Percentiles rank a stretch among this genome's conserved stretches.
Conservation (phyloP, 2,329 filamentous ascomycete species). For the Mariannaea sp. region DNA sequence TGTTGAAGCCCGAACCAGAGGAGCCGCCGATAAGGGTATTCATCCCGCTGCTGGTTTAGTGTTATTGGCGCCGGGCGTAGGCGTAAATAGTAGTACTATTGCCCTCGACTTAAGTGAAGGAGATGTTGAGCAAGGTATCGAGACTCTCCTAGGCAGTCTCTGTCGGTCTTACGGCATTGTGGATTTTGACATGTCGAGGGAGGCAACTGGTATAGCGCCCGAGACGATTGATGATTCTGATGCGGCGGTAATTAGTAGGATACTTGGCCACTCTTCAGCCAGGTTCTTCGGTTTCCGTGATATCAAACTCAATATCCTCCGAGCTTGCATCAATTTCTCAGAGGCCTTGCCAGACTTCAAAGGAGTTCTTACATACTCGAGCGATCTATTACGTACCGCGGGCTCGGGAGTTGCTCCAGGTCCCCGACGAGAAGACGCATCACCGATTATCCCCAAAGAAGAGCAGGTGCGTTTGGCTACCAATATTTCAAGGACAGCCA, state of each 20-base stretch:
- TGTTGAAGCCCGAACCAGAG: constrained; percentile 87
- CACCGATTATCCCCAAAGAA: constrained; percentile 73
- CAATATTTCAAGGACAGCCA: constrained; percentile 84
- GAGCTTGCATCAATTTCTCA: constrained; percentile 90
- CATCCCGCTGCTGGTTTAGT: constrained; percentile 90
- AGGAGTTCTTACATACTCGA: constrained; percentile 86
- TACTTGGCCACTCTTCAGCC: constrained; percentile 61
- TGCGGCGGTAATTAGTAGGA: constrained; percentile 58
- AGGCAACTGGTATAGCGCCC: constrained; percentile 32
- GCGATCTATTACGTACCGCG: constrained; percentile 79
- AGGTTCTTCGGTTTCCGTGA: constrained; percentile 77
- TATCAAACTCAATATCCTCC: constrained; percentile 84
- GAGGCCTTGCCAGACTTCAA: constrained; percentile 92
- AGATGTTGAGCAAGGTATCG: constrained; percentile 69
- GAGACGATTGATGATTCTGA: constrained; percentile 52
- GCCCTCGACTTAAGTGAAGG: constrained; percentile 66
- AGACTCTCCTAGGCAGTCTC: constrained; percentile 63
- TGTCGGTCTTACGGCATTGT: constrained; percentile 70
- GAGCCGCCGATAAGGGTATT: constrained; percentile 94
- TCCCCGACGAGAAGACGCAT: constrained; percentile 68
- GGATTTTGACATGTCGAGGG: constrained; percentile 47
- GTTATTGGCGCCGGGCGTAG: constrained; percentile 63
- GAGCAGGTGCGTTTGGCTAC: constrained; percentile 85
- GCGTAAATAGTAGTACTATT: constrained; percentile 55
- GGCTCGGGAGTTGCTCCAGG: constrained; percentile 80